Evolutionary conservation across 257 asterid genomes (phyloP), one percentile per base, ranked within the genome.

Genomic region (Plantago ovata): DNA sequence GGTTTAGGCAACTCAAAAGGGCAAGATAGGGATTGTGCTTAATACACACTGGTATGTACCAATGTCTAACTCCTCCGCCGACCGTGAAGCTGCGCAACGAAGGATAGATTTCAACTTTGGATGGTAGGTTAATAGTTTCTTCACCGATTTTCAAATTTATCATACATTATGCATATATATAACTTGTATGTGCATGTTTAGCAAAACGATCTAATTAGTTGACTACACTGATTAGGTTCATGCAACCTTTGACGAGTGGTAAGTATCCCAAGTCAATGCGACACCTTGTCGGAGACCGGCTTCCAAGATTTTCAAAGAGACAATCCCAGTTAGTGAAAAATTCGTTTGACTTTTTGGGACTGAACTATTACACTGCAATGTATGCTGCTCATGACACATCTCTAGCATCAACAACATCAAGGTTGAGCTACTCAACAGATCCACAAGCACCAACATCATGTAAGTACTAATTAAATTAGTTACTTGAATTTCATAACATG

Each of bases 81-180:
- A 66, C 44, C 46, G 14, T 13, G 42, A 50, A 48, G 72, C 72
- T 36, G 56, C 72, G 2, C 6, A 28, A 10, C 38, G 61, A 3
- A 40, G 50, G 28, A 40, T 41, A 4, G 72, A 59, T 63, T 66
- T 66, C 47, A 59, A 36, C 41, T 66, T 66, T 12, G 72, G 72
- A 50, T 66, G 72, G 72, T 66, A 40, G 72, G 72, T 66, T 19
- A 56, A 3, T 19, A 4, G 1, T 8, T 10, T 2, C 3, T 1
- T 11, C 13, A 18, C 13, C 12, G 20, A 13, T 9, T 56, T 15
- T 10, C 20, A 38, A 11, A 3, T 7, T 2, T 1, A 7, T 16
- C 15, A 11, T 38, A 12, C 9, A 19, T 49, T 18, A 1, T 21
- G 13, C 5, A 19, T 3, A 7, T 1, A 18, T 1, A 19, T 7